Evolutionary conservation across 2,329 filamentous ascomycete genomes (phyloP), one percentile per base, ranked within the genome.

Genomic region (Polychaeton citri): DNA sequence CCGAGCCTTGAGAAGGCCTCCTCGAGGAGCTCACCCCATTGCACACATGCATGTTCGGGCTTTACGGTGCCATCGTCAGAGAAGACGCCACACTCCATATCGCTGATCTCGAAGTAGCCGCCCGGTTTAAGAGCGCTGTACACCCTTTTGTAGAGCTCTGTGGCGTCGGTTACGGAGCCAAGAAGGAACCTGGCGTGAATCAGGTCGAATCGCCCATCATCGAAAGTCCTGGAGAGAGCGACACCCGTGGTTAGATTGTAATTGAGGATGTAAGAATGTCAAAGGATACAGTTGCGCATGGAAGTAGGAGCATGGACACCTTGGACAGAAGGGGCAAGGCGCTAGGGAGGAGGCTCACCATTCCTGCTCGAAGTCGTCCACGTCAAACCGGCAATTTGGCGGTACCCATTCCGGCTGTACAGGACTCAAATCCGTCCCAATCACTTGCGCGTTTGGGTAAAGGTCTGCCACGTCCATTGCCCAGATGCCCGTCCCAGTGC

Each of bases 401-500:
- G 52, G 51, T 13, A 49, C 38, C 41, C 39, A 44, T n/a, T 36
- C 32, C 2, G 57, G 57, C 34, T 58, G 56, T 4, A 58, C 53
- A 5, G 58, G 55, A 24, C 50, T 54, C 10, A 62, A 52, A 36
- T 62, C 59, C 9, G 57, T 61, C 5, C 55, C 57, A 7, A 60
- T 44, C 17, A 59, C 42, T 24, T 51, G 36, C 45, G 49, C 40
- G 43, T 52, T 37, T 5, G 42, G 44, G 38, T 49, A 47, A 28
- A 37, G 19, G 44, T 51, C 47, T 48, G 63, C 65, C 46, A 64
- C 61, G 13, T 32, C 30, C 13, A 70, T 64, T 3, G 68, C 68
- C 70, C 70, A 74, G 30, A 69, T 53, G 12, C 64, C 64, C 4
- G 61, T 64, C 6, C 65, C 66, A 2, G 64, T 68, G 8, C 65